A percentile compares a stretch with the other conserved stretches of the same genome.
phyloP scores from a whole-genome alignment of 2,329 filamentous ascomycete species.

The Alternaria rosae region DNA sequence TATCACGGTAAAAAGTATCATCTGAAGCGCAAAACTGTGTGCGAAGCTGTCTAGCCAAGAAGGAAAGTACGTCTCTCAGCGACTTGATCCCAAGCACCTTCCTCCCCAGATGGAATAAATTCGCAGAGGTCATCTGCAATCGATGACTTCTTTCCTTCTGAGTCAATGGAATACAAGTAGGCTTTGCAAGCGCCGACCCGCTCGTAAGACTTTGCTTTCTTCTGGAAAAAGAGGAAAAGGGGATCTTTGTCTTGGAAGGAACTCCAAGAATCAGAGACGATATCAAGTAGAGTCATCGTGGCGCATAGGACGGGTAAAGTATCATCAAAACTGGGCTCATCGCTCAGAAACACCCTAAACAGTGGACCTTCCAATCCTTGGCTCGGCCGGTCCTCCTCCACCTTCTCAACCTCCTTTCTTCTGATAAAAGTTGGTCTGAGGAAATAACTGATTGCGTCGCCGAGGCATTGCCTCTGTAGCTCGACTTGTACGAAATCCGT shows the following conservation, averaged over 20 bases:
- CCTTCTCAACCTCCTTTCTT: too few relatives aligned
- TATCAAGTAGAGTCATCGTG: not conserved
- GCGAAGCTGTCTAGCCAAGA: not conserved
- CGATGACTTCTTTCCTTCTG: not conserved
- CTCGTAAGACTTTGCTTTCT: not conserved
- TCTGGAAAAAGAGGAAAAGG: not conserved
- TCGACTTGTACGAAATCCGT: not conserved
- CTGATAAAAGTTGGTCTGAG: not conserved
- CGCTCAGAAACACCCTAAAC: fast-evolving
- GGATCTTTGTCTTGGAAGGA: fast-evolving
- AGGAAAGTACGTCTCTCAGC: not conserved
- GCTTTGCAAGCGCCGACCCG: fast-evolving
- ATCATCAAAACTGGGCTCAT: not conserved
- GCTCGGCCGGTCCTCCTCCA: too few relatives aligned
- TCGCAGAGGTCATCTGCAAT: not conserved
- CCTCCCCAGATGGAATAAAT: not conserved
- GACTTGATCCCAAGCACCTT: not conserved
- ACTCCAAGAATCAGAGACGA: not conserved
- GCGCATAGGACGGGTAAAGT: not conserved
- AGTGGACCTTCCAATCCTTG: not conserved
- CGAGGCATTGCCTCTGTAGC: fast-evolving
- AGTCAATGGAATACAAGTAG: fast-evolving
- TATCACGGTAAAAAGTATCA: not conserved
- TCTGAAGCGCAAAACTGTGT: not conserved
- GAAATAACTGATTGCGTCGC: not conserved